Conservation (phyloP, 805 yeast genomes). For the Starmerella apicola region DNA sequence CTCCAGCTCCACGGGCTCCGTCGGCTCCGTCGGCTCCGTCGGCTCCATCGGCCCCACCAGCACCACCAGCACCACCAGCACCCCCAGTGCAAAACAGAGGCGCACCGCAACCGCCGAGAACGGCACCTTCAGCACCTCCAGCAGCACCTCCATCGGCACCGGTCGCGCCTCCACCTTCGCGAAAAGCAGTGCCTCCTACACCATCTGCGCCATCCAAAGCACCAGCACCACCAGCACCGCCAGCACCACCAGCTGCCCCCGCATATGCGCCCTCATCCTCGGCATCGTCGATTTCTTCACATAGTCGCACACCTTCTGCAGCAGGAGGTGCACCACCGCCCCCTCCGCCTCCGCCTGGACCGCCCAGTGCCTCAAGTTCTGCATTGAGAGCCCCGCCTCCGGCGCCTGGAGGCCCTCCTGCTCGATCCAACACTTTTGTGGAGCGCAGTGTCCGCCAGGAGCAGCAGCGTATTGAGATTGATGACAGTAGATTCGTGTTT, state of each 20-base stretch:
- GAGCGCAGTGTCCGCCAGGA: slow-evolving; percentile 12
- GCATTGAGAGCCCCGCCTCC: slow-evolving; percentile 19
- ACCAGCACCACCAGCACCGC: slow-evolving; percentile 20
- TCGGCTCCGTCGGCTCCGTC: slow-evolving; percentile 4
- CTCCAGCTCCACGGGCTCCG: slow-evolving; percentile 12
- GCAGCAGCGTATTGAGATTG: slow-evolving; percentile 35
- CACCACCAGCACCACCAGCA: slow-evolving; percentile 7
- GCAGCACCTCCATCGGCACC: slow-evolving; percentile 23
- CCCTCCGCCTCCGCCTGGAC: slow-evolving; percentile 23
- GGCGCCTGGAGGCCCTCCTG: slow-evolving; percentile 19
- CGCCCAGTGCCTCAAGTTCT: slow-evolving; percentile 20
- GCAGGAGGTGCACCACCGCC: slow-evolving; percentile 17
- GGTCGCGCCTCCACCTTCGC: slow-evolving; percentile 16
- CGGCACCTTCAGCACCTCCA: slow-evolving; percentile 12
- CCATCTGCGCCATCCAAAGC: slow-evolving; percentile 16
- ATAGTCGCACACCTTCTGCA: slow-evolving; percentile 8
- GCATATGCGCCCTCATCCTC: slow-evolving; percentile 15
- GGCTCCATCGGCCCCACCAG: slow-evolving; percentile 5
- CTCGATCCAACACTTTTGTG: slow-evolving; percentile 16
- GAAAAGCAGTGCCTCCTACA: slow-evolving; percentile 15
- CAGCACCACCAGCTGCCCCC: slow-evolving; percentile 17
- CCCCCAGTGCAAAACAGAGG: too few species aligned
- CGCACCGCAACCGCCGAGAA: too few species aligned
- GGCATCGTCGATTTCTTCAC: background rate
- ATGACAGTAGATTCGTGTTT: slow-evolving; percentile 65